Evolutionary conservation across 2,329 filamentous ascomycete species (phyloP).

Genomic region (Malbranchea zuffiana): DNA sequence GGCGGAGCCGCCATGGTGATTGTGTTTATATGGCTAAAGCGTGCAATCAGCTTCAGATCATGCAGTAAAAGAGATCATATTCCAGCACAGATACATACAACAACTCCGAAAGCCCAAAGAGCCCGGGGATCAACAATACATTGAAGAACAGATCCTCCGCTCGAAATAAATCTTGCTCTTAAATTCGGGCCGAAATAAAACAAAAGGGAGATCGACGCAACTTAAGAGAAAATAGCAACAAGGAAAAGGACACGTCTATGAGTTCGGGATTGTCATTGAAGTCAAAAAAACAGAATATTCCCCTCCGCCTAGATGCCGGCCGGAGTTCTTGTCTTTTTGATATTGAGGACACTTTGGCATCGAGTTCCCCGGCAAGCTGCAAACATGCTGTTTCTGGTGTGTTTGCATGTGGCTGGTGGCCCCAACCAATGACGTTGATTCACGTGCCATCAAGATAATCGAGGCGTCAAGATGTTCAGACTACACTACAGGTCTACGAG

Average conservation of each 20-base stretch:
- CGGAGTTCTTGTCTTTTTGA: neutral
- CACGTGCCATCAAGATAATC: too few species aligned
- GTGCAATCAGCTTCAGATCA: neutral
- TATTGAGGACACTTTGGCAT: constrained; percentile 19
- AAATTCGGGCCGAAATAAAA: constrained; percentile 5
- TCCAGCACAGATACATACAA: constrained; percentile 12
- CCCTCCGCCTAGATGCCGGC: constrained; percentile 4
- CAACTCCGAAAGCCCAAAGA: constrained; percentile 2
- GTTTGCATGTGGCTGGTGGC: constrained; percentile 11
- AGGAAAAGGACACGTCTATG: constrained; percentile 15
- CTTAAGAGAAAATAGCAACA: constrained; percentile 1
- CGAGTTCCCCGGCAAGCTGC: constrained; percentile 7
- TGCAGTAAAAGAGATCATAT: constrained; percentile 2
- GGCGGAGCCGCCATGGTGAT: constrained; percentile 33
- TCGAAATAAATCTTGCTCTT: constrained; percentile 8
- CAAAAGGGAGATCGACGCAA: neutral
- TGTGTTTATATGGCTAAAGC: neutral
- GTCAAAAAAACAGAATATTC: neutral
- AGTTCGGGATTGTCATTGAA: constrained; percentile 3
- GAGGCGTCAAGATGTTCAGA: too few species aligned
- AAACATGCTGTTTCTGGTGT: constrained; percentile 13
- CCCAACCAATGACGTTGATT: too few species aligned
- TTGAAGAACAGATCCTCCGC: constrained; percentile 1
- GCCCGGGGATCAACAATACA: constrained; percentile 4
- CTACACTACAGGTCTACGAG: too few species aligned